A percentile compares a stretch with the other conserved stretches of the same genome.
These are phyloP conservation scores for Clarkia xantiana DNA, from an alignment of 345 rosid species.

Conservation along the genomic window DNA sequence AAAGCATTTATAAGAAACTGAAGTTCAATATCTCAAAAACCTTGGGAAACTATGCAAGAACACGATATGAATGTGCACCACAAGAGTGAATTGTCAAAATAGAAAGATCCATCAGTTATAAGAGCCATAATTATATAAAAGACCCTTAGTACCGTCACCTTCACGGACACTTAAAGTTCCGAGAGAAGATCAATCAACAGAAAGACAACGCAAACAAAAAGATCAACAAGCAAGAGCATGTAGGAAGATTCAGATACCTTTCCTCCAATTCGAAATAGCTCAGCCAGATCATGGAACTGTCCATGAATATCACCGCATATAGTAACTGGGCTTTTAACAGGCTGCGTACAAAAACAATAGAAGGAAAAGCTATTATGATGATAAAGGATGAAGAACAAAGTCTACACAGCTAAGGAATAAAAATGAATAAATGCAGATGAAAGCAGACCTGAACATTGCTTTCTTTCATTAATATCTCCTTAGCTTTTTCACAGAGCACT, in stretches of 20 bases:
- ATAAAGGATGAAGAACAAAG: no score
- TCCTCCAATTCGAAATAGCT: constrained; percentile 93
- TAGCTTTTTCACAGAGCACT: constrained; percentile 54
- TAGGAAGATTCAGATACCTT: constrained; percentile 30
- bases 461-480: constrained; percentile 65
- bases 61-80: no score
- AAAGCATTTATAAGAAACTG: not conserved
- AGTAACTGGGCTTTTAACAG: constrained; percentile 91
- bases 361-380: not conserved
- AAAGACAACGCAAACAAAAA: not conserved
- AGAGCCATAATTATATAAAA: no score
- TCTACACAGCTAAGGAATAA: not conserved
- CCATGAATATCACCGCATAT: constrained; percentile 96
- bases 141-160: no score
- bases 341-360: constrained; percentile 23
- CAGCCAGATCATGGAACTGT: constrained; percentile 97
- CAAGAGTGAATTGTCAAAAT: no score
- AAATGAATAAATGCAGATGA: not conserved
- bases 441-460: constrained; percentile 58
- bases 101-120: no score
- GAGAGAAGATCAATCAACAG: no score
- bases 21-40: not conserved
- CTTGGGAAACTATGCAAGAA: no score
- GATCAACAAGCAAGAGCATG: not conserved
- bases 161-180: no score